Evolutionary conservation across 2,329 filamentous ascomycete genomes (phyloP).

Genomic region (Arthrobotrys megalospora): DNA sequence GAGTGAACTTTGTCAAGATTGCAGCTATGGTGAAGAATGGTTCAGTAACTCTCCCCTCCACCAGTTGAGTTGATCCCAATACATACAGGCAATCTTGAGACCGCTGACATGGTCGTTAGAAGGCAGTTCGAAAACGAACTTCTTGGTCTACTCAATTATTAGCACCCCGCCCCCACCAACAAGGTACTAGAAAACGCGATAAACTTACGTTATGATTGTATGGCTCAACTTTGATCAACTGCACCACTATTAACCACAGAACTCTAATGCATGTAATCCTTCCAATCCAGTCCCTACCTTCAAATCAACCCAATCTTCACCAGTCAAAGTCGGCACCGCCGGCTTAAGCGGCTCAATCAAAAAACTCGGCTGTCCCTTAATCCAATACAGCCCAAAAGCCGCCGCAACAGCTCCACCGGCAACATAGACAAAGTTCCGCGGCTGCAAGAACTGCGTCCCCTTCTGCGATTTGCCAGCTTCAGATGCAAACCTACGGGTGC

Average conservation of each 20-base stretch:
- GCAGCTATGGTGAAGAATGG: conserved; percentile 72
- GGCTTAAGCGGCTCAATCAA: conserved; percentile 62
- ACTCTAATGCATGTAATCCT: neutral
- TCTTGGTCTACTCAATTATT: conserved; percentile 72
- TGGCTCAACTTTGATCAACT: conserved; percentile 54
- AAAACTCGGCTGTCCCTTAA: conserved; percentile 48
- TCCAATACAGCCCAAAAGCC: conserved; percentile 74
- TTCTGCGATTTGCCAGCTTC: conserved; percentile 40
- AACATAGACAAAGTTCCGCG: conserved; percentile 72
- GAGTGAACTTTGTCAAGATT: conserved; percentile 91
- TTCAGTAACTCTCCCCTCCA: conserved; percentile 4
- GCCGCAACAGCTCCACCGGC: conserved; percentile 75
- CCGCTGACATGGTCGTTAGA: conserved; percentile 88
- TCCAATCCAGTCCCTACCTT: conserved; percentile 33
- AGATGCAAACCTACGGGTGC: conserved; percentile 49
- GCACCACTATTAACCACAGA: neutral
- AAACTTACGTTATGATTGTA: conserved; percentile 57
- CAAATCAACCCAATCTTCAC: conserved; percentile 68
- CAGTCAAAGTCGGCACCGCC: conserved; percentile 61
- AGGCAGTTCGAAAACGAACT: conserved; percentile 87
- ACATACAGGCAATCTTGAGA: conserved; percentile 80
- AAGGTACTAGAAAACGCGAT: neutral
- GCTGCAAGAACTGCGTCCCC: conserved; percentile 54
- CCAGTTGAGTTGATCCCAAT: neutral
- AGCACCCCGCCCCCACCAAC: neutral